These are phyloP conservation scores for Penicillium bovifimosum DNA, from an alignment of 495 filamentous ascomycete species.

Conservation along the genomic window DNA sequence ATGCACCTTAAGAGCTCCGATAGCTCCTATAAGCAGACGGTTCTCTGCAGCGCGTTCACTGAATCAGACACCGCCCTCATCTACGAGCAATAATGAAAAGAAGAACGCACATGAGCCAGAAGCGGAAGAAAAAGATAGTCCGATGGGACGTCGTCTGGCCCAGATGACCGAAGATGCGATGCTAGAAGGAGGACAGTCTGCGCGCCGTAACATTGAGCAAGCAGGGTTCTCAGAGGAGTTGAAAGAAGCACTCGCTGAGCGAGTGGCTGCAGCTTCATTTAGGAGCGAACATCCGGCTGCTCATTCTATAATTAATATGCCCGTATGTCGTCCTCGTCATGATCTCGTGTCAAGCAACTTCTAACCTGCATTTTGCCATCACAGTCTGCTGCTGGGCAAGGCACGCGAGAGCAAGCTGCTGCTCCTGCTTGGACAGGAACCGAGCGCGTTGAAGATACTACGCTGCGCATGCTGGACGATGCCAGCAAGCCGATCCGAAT, in stretches of 20 bases:
- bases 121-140: slow-evolving; percentile 38
- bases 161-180: slow-evolving; percentile 78
- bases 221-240: slow-evolving; percentile 86
- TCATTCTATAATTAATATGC: slow-evolving; percentile 61
- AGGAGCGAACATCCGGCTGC: slow-evolving; percentile 61
- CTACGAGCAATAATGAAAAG: slow-evolving; percentile 8
- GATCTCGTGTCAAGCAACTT: not conserved
- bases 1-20: slow-evolving; percentile 9
- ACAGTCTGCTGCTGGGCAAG: slow-evolving; percentile 59
- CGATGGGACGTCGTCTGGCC: slow-evolving; percentile 69
- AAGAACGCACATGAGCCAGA: slow-evolving; percentile 11
- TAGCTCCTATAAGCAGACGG: slow-evolving; percentile 12
- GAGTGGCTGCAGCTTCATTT: slow-evolving; percentile 66
- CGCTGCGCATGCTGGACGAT: slow-evolving; percentile 86
- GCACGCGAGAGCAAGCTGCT: slow-evolving; percentile 65
- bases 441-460: slow-evolving; percentile 66
- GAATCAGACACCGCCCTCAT: slow-evolving; percentile 19
- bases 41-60: slow-evolving; percentile 21
- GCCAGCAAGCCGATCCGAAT: slow-evolving; percentile 64
- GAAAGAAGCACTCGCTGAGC: slow-evolving; percentile 66
- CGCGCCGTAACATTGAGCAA: slow-evolving; percentile 70
- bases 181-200: slow-evolving; percentile 62
- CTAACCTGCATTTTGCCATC: not conserved
- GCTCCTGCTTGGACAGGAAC: slow-evolving; percentile 73
- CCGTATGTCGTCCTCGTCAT: slow-evolving; percentile 35